phyloP scores from a whole-genome alignment of 2,329 filamentous ascomycete species.

The Penicillium sp. region DNA sequence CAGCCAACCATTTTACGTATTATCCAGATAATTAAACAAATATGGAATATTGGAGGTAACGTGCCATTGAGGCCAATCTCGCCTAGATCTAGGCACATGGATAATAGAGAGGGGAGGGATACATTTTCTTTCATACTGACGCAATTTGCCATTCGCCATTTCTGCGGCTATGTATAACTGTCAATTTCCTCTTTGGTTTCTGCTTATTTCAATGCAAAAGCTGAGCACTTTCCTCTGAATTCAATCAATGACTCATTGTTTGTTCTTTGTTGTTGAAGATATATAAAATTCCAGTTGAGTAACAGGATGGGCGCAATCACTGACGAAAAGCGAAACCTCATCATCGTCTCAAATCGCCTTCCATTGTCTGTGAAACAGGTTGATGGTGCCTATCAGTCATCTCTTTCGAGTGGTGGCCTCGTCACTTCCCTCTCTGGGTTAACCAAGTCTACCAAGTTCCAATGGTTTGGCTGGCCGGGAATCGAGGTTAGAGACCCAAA shows the following conservation, averaged over 20 bases:
- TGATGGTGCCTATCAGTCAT: constrained; percentile 78
- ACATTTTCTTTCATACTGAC: constrained; percentile 16
- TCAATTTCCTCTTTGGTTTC: neutral
- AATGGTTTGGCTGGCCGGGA: constrained; percentile 97
- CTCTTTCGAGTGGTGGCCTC: constrained; percentile 86
- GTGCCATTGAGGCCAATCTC: neutral
- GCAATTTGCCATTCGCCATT: constrained; percentile 18
- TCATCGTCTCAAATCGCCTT: constrained; percentile 86
- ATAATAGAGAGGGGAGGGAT: neutral
- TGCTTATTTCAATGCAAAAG: neutral
- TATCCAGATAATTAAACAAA: neutral
- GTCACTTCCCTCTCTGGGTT: constrained; percentile 86
- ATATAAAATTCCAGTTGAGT: neutral
- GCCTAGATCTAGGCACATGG: neutral
- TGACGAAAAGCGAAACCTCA: constrained; percentile 30
- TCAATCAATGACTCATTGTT: neutral
- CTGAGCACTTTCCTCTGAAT: neutral
- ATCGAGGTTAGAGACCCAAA: constrained; percentile 72
- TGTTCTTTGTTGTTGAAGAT: neutral
- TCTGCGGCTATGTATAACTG: constrained; percentile 11
- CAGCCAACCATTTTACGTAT: neutral
- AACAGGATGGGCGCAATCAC: constrained; percentile 5
- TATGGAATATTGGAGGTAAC: neutral
- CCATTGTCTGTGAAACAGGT: constrained; percentile 87
- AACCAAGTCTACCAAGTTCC: constrained; percentile 83